phyloP scores from a whole-genome alignment of 2,329 filamentous ascomycete genomes.

The Chaetomiaceae sp. region DNA sequence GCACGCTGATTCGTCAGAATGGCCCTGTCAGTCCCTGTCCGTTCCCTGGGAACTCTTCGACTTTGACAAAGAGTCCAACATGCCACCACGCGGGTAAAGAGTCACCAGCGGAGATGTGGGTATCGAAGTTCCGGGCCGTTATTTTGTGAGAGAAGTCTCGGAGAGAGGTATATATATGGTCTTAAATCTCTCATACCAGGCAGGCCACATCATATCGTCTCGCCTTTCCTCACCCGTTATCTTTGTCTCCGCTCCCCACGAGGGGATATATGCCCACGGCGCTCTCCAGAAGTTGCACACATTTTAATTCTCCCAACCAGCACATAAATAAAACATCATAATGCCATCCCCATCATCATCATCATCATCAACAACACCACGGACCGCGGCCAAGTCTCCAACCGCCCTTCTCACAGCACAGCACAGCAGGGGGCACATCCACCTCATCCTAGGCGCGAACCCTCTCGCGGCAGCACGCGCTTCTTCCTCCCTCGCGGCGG shows the following conservation, averaged over 20 bases:
- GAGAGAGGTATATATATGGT: background rate
- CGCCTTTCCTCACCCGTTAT: background rate
- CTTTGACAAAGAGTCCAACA: conserved; percentile 16
- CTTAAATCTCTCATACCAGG: background rate
- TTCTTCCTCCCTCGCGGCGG: conserved; percentile 72
- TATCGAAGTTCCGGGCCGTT: conserved; percentile 1
- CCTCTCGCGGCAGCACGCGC: conserved; percentile 83
- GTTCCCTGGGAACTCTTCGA: background rate
- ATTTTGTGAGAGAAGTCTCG: background rate
- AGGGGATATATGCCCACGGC: background rate
- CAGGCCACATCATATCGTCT: background rate
- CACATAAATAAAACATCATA: too few relatives aligned
- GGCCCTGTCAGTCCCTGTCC: background rate
- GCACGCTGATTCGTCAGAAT: conserved; percentile 19
- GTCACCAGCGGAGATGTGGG: conserved; percentile 22
- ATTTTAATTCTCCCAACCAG: too few relatives aligned
- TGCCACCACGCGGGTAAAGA: conserved; percentile 9
- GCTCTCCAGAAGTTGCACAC: too few relatives aligned
- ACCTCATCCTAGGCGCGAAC: conserved; percentile 82
- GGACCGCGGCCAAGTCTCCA: conserved; percentile 20
- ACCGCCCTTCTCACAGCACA: conserved; percentile 66
- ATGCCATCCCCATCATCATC: conserved; percentile 23
- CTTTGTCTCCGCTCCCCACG: background rate
- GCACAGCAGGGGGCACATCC: conserved; percentile 66
- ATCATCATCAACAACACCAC: conserved; percentile 19